phyloP scores from a whole-genome alignment of 495 filamentous ascomycete genomes.

The Daldinia loculata region DNA sequence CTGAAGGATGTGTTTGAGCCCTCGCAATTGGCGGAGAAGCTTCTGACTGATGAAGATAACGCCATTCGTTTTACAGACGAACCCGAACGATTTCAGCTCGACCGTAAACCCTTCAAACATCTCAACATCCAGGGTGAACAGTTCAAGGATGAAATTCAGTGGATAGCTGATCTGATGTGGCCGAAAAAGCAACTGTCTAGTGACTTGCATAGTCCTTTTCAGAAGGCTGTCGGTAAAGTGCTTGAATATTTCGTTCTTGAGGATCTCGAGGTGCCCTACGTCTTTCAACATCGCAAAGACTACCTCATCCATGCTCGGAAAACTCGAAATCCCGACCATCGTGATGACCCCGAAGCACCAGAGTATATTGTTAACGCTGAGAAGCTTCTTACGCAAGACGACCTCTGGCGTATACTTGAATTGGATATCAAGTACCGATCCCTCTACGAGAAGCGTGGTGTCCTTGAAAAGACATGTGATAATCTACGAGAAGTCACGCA shows the following conservation, averaged over 20 bases:
- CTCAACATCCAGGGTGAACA: constrained; percentile 79
- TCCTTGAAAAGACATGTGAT: constrained; percentile 78
- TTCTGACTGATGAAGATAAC: constrained; percentile 95
- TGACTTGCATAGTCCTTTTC: constrained; percentile 81
- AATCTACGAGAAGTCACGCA: constrained; percentile 67
- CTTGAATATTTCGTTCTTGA: constrained; percentile 93
- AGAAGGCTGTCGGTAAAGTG: constrained; percentile 88
- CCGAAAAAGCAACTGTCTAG: constrained; percentile 77
- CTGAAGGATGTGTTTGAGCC: constrained; percentile 98
- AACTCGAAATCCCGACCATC: constrained; percentile 65
- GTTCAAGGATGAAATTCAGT: constrained; percentile 85
- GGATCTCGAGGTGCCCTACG: constrained; percentile 93
- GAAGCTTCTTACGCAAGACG: constrained; percentile 89
- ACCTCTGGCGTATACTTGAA: constrained; percentile 94
- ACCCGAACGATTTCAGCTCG: constrained; percentile 92
- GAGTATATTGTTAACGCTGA: constrained; percentile 80
- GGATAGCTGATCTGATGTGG: constrained; percentile 89
- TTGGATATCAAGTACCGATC: constrained; percentile 93
- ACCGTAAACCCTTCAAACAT: constrained; percentile 84
- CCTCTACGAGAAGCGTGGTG: constrained; percentile 85
- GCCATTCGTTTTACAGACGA: constrained; percentile 84
- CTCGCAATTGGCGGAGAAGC: constrained; percentile 87
- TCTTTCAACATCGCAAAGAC: constrained; percentile 97
- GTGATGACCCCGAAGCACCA: constrained; percentile 66
- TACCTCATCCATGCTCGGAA: constrained; percentile 94